phyloP scores from a whole-genome alignment of 1,139 yeast species.

The Yamadazyma trypodendri region DNA sequence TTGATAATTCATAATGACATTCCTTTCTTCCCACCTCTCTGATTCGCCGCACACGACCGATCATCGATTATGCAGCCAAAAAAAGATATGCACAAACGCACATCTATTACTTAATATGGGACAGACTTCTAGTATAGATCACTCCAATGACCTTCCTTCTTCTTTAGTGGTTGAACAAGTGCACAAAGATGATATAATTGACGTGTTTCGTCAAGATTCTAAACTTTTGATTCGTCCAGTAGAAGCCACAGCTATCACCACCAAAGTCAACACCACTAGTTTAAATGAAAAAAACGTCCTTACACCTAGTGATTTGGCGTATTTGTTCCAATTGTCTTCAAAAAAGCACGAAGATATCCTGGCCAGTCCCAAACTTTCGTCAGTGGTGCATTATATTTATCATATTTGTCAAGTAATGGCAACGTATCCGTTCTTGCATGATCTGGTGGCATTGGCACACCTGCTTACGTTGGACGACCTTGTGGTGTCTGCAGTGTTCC shows the following conservation, averaged over 20 bases:
- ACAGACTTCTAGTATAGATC: conserved; percentile 20
- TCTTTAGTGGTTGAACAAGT: background rate
- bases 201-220: conserved; percentile 22
- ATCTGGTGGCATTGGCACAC: conserved; percentile 7
- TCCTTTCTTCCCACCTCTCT: too few species aligned
- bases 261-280: conserved; percentile 22
- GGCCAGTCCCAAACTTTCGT: conserved; percentile 8
- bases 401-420: conserved; percentile 29
- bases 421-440: conserved; percentile 29
- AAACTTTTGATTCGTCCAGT: conserved; percentile 21
- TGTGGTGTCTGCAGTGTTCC: conserved; percentile 25
- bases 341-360: conserved; percentile 11
- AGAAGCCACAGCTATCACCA: conserved; percentile 24
- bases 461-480: conserved; percentile 24
- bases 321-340: conserved; percentile 19
- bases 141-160: background rate
- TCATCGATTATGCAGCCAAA: too few species aligned
- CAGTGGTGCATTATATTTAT: conserved; percentile 19
- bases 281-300: conserved; percentile 19
- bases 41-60: too few species aligned
- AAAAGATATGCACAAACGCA: background rate
- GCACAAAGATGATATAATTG: conserved; percentile 19
- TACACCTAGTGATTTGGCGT: conserved; percentile 22
- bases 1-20: too few species aligned
- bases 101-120: conserved; percentile 14